These are phyloP conservation scores for Fusarium sp. DNA, from an alignment of 2,329 filamentous ascomycete species.

Conservation along the genomic window DNA sequence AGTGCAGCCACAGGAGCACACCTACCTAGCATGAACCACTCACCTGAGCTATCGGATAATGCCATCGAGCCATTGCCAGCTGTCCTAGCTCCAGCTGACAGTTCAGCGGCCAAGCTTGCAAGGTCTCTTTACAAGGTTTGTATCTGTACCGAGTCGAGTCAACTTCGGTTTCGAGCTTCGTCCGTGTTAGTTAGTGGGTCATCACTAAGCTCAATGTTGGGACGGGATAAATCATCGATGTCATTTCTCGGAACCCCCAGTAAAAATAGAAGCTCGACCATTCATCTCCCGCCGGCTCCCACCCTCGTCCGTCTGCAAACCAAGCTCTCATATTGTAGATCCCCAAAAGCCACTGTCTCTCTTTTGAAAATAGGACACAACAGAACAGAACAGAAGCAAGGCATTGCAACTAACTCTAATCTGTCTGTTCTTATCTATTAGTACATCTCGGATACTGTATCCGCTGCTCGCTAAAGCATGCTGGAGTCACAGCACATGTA, in stretches of 20 bases:
- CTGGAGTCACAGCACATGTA: conserved; percentile 48
- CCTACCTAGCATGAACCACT: not conserved
- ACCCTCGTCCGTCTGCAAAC: not conserved
- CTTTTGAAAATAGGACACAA: not conserved
- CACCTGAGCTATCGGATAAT: not conserved
- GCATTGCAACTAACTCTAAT: not conserved
- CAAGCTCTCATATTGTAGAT: conserved; percentile 26
- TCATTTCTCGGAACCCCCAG: conserved; percentile 35
- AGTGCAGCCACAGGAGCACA: conserved; percentile 5
- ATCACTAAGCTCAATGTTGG: conserved; percentile 40
- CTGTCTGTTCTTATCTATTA: not conserved
- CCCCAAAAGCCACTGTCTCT: conserved; percentile 5
- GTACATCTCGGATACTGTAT: conserved; percentile 14
- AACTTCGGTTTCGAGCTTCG: not conserved
- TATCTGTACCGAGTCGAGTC: not conserved
- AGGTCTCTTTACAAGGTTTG: not conserved
- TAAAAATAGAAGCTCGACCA: conserved; percentile 25
- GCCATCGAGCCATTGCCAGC: not conserved
- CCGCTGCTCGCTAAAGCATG: conserved; percentile 36
- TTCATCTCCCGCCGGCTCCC: conserved; percentile 16
- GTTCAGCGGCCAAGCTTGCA: not conserved
- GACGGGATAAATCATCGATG: conserved; percentile 32
- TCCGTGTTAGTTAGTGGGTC: not conserved
- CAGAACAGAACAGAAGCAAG: not conserved
- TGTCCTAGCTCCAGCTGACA: conserved; percentile 2